phyloP scores from a whole-genome alignment of 2,329 filamentous ascomycete genomes.

The Diplodia intermedia region DNA sequence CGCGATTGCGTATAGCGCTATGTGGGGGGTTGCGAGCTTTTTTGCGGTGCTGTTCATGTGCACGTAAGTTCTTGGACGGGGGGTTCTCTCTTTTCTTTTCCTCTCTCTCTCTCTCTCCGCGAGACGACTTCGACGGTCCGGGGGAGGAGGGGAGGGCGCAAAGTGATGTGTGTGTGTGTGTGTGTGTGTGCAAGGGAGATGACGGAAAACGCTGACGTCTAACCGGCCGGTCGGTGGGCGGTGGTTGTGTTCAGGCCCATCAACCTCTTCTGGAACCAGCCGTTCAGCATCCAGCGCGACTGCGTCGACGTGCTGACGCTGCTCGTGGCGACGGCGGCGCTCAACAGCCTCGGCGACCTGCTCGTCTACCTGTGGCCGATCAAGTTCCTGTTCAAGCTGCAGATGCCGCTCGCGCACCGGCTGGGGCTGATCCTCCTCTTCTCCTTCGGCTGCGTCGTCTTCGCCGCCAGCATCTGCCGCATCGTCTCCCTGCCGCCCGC shows the following conservation, averaged over 20 bases:
- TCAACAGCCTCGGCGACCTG: slow-evolving; percentile 37
- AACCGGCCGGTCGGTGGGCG: too few species aligned
- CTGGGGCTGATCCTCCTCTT: slow-evolving; percentile 35
- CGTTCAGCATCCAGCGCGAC: slow-evolving; percentile 1
- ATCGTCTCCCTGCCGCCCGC: slow-evolving; percentile 14
- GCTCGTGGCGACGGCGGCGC: slow-evolving; percentile 33
- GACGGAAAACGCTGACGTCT: not conserved
- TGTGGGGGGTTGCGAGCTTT: slow-evolving; percentile 37
- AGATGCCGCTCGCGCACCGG: slow-evolving; percentile 34
- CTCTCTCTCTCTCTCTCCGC: too few species aligned
- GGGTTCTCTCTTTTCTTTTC: too few species aligned
- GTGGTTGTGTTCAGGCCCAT: slow-evolving; percentile 20
- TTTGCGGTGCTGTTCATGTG: slow-evolving; percentile 37
- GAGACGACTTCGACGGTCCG: too few species aligned
- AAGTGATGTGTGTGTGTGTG: too few species aligned
- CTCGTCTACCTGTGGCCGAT: slow-evolving; percentile 37
- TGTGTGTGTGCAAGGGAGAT: too few species aligned
- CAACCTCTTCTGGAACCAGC: slow-evolving; percentile 12
- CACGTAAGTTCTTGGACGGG: slow-evolving; percentile 12
- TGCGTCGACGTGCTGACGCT: slow-evolving; percentile 35
- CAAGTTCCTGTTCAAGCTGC: slow-evolving; percentile 37
- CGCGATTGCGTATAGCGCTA: slow-evolving; percentile 40
- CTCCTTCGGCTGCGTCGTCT: slow-evolving; percentile 33
- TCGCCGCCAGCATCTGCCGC: slow-evolving; percentile 24
- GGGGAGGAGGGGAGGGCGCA: too few species aligned